phyloP scores from a whole-genome alignment of 192 early-diverging fungal species.

The Linnemannia exigua region DNA sequence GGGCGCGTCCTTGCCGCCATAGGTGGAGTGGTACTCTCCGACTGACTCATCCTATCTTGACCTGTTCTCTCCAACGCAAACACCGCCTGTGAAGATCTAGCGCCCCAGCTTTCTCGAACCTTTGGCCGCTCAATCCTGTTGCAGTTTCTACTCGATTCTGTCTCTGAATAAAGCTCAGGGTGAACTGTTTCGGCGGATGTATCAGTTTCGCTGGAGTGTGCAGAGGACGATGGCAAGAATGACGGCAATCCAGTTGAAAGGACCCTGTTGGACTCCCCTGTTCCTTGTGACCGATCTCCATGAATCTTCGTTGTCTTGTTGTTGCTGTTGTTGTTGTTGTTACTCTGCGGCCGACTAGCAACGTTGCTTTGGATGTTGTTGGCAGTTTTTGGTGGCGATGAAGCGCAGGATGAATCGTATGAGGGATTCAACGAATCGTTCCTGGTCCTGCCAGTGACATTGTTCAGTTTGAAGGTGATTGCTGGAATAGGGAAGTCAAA shows the following conservation, averaged over 20 bases:
- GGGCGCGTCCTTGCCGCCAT: background rate
- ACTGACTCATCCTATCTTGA: background rate
- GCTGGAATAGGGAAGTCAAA: background rate
- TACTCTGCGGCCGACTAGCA: conserved; percentile 19
- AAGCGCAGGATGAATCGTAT: conserved; percentile 30
- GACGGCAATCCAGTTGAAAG: background rate
- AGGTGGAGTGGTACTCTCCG: background rate
- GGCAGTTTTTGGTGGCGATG: conserved; percentile 25
- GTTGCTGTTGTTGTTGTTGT: background rate
- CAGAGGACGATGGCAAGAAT: background rate
- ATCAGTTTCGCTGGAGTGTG: background rate
- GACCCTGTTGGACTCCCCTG: background rate
- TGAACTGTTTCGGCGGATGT: background rate
- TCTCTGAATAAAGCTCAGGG: background rate
- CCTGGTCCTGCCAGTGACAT: background rate
- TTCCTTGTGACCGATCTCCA: background rate
- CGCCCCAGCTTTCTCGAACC: background rate
- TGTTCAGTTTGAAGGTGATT: background rate
- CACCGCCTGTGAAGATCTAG: background rate
- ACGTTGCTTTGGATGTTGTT: conserved; percentile 32
- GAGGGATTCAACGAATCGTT: conserved; percentile 26
- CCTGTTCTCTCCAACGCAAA: background rate
- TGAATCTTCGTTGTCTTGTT: background rate
- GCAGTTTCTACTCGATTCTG: background rate
- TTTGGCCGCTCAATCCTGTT: background rate